Percentiles rank a stretch among this genome's conserved stretches.
These are phyloP conservation scores for Candida pseudofarinosa DNA, from an alignment of 805 yeast genomes.

Conservation along the genomic window DNA sequence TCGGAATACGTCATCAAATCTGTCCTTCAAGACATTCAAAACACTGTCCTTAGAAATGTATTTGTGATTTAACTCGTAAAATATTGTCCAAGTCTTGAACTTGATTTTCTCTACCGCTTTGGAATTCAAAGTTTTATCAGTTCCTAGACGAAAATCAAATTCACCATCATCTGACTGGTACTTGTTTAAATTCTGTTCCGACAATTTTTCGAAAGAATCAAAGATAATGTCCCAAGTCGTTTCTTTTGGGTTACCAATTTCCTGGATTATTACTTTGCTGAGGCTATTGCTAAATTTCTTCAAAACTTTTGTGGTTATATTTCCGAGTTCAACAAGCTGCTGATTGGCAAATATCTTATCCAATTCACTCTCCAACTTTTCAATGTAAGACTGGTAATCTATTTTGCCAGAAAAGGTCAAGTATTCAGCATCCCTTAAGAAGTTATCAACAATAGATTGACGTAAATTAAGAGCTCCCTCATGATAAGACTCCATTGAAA, in stretches of 20 bases:
- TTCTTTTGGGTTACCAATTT: slow-evolving; percentile 46
- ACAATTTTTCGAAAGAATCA: slow-evolving; percentile 32
- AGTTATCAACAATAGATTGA: slow-evolving; percentile 6
- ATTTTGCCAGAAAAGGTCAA: slow-evolving; percentile 27
- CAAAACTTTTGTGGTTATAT: slow-evolving; percentile 31
- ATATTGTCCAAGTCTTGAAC: slow-evolving; percentile 59
- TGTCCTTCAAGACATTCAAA: slow-evolving; percentile 62
- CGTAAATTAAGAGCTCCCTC: slow-evolving; percentile 9
- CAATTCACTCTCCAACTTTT: slow-evolving; percentile 31
- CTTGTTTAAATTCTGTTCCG: slow-evolving; percentile 6
- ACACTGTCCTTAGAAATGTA: slow-evolving; percentile 64
- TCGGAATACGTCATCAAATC: slow-evolving; percentile 78
- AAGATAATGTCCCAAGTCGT: slow-evolving; percentile 62
- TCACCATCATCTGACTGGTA: slow-evolving; percentile 14
- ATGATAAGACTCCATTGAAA: slow-evolving; percentile 5
- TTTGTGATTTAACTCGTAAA: slow-evolving; percentile 57
- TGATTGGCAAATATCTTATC: slow-evolving; percentile 35
- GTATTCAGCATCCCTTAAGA: slow-evolving; percentile 10
- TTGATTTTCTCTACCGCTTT: slow-evolving; percentile 42
- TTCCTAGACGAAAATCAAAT: slow-evolving; percentile 67
- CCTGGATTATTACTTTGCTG: slow-evolving; percentile 47
- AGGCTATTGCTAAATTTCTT: slow-evolving; percentile 46
- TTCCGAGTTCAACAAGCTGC: slow-evolving; percentile 30
- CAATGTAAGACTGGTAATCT: slow-evolving; percentile 17
- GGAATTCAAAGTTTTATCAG: slow-evolving; percentile 38